Percentiles rank a stretch among this genome's conserved stretches.
Evolutionary conservation across 768 basidiomycete species (phyloP).

Genomic region (Suillus tomentosus): DNA sequence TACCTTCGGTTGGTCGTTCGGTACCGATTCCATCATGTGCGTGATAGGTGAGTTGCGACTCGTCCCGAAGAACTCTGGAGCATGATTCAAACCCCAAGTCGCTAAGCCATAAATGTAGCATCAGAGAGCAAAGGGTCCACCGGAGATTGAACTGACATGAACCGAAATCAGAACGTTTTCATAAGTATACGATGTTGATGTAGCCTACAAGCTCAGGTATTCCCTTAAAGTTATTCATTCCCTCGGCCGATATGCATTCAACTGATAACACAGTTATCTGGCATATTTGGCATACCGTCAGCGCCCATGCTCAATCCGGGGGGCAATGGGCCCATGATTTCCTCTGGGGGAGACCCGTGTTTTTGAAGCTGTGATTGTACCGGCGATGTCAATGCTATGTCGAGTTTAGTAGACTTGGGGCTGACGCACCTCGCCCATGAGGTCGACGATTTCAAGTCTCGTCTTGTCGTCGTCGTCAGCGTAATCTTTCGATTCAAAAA

Average conservation of each 20-base stretch:
- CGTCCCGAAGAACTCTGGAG: background rate
- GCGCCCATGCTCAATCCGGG: conserved; percentile 59
- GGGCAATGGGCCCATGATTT: conserved; percentile 84
- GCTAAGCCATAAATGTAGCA: background rate
- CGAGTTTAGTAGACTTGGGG: background rate
- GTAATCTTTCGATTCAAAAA: conserved; percentile 67
- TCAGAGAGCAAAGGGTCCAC: background rate
- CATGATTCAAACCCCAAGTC: background rate
- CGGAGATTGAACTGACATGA: background rate
- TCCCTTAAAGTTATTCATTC: background rate
- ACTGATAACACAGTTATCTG: conserved; percentile 28
- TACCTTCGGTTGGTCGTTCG: background rate
- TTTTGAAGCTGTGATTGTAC: conserved; percentile 65
- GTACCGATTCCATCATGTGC: background rate
- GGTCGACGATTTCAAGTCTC: conserved; percentile 52
- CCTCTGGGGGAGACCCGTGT: conserved; percentile 74
- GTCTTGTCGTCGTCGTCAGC: conserved; percentile 53
- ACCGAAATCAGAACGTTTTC: background rate
- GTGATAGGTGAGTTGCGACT: no score
- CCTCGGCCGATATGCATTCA: conserved; percentile 2
- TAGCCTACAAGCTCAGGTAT: background rate
- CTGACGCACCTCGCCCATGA: conserved; percentile 73
- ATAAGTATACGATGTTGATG: background rate
- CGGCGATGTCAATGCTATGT: background rate
- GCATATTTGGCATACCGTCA: conserved; percentile 55